Evolutionary conservation across 768 basidiomycete genomes (phyloP).

Genomic region (Dendrothele bispora): DNA sequence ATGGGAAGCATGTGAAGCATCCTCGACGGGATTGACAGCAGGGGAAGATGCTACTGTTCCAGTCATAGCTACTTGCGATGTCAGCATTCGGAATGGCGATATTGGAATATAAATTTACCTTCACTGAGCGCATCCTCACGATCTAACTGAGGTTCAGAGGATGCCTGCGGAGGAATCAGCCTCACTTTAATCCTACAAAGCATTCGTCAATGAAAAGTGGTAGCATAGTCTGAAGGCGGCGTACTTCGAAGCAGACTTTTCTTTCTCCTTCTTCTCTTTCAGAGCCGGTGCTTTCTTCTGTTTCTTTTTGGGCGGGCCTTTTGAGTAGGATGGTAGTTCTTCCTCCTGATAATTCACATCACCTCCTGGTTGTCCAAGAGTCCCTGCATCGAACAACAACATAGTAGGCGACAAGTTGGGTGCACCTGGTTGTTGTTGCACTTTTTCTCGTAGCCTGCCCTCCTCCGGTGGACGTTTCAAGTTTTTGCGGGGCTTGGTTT

Average conservation of each 20-base stretch:
- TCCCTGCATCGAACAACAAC: conserved; percentile 42
- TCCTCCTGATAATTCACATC: too few species aligned
- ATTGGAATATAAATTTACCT: conserved; percentile 37
- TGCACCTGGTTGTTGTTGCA: conserved; percentile 31
- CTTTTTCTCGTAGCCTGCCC: conserved; percentile 46
- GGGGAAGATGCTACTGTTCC: conserved; percentile 78
- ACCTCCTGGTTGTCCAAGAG: conserved; percentile 34
- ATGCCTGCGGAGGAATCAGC: conserved; percentile 10
- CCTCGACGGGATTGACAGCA: conserved; percentile 47
- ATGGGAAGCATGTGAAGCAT: conserved; percentile 22
- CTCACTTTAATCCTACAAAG: not conserved
- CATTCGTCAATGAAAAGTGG: not conserved
- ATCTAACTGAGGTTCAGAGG: too few species aligned
- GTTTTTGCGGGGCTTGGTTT: conserved; percentile 53
- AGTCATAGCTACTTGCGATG: conserved; percentile 46
- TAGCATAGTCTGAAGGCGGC: not conserved
- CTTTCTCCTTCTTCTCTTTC: conserved; percentile 24
- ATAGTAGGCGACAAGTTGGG: conserved; percentile 38
- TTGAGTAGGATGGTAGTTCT: too few species aligned
- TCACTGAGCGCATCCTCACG: conserved; percentile 57
- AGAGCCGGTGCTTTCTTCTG: conserved; percentile 15
- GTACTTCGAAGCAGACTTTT: conserved; percentile 7
- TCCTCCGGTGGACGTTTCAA: conserved; percentile 44
- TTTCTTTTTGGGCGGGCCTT: too few species aligned
- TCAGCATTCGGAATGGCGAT: conserved; percentile 9